Evolutionary conservation across 208 protist genomes (phyloP).

Genomic region (Tritrichomonas musculus): DNA sequence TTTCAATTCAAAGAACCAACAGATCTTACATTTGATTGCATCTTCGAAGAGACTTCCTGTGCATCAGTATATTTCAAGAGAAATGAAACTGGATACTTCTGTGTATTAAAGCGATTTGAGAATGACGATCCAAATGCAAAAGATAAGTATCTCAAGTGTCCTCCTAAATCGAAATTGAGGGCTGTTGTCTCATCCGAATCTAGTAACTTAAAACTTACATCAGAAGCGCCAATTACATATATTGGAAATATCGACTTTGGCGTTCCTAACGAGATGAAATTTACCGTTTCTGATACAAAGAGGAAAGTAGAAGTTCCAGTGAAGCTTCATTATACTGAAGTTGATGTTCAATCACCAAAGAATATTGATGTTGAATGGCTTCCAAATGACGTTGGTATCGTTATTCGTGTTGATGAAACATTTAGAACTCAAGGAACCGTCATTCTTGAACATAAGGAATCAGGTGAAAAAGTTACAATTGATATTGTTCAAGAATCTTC

Average conservation of each 20-base stretch:
- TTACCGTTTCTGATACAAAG: background rate
- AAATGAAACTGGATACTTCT: background rate
- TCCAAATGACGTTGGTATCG: background rate
- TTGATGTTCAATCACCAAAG: background rate
- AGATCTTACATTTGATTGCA: background rate
- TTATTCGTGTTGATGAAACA: background rate
- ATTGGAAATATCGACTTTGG: background rate
- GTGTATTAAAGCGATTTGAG: background rate
- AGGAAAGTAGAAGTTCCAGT: background rate
- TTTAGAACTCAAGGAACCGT: background rate
- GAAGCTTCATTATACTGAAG: background rate
- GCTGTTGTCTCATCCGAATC: background rate
- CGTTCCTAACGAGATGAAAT: background rate
- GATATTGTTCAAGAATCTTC: background rate
- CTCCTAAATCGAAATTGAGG: background rate
- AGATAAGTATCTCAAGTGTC: too few relatives aligned
- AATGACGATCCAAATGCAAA: too few relatives aligned
- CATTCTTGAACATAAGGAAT: background rate
- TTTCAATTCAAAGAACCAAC: too few relatives aligned
- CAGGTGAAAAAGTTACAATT: background rate
- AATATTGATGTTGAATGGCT: background rate
- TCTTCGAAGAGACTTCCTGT: background rate
- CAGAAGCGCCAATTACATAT: background rate
- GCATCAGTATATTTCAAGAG: background rate
- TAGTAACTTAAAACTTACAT: background rate